phyloP scores from a whole-genome alignment of 2,329 filamentous ascomycete species.

The Atkinsonella texensis region DNA sequence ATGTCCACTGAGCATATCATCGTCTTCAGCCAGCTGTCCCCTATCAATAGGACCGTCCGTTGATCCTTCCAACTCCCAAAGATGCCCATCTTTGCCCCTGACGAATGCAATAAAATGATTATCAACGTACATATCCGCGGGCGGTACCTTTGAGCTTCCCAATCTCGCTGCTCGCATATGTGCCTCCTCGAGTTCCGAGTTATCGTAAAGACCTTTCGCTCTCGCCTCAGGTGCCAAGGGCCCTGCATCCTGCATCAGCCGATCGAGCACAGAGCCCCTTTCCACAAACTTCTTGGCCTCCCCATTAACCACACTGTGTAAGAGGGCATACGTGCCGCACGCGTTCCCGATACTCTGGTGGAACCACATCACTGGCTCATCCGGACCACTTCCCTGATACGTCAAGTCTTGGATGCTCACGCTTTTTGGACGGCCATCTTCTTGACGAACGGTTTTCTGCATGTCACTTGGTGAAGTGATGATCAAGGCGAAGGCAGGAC shows the following conservation, averaged over 20 bases:
- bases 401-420: constrained; percentile 13
- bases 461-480: constrained; percentile 57
- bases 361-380: constrained; percentile 68
- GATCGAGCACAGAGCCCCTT: constrained; percentile 40
- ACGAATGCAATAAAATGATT: constrained; percentile 77
- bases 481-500: constrained; percentile 64
- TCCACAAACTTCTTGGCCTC: constrained; percentile 42
- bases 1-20: constrained; percentile 53
- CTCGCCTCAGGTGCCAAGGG: constrained; percentile 46
- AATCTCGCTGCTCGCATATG: constrained; percentile 56
- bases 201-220: constrained; percentile 61
- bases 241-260: constrained; percentile 49
- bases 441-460: constrained; percentile 33
- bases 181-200: constrained; percentile 55
- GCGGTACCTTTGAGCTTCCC: constrained; percentile 56
- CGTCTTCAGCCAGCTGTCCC: constrained; percentile 38
- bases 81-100: constrained; percentile 46
- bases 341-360: constrained; percentile 75
- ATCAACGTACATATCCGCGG: constrained; percentile 48
- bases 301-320: constrained; percentile 65
- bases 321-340: constrained; percentile 65
- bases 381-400: constrained; percentile 21
- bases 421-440: constrained; percentile 14
- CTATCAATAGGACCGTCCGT: constrained; percentile 63
- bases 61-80: constrained; percentile 74